Conservation (phyloP, 2,329 filamentous ascomycete genomes). For the Paraphaeosphaeria minitans region DNA sequence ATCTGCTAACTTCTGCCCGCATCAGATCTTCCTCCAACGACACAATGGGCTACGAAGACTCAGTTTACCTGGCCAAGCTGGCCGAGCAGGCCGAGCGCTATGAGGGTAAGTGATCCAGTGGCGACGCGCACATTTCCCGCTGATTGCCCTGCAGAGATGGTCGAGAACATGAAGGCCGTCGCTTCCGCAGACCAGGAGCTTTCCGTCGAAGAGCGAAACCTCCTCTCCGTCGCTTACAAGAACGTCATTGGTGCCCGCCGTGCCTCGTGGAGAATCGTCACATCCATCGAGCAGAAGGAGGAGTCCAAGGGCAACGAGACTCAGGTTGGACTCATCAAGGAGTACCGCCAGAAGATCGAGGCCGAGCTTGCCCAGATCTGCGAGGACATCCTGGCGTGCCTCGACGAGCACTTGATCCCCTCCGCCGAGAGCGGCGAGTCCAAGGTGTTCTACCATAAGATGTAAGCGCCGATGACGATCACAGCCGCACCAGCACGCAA, state of each 20-base stretch:
- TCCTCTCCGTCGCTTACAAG: slow-evolving; percentile 98
- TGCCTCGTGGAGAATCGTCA: slow-evolving; percentile 98
- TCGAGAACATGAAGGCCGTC: slow-evolving; percentile 99
- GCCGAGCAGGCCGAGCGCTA: slow-evolving; percentile 99
- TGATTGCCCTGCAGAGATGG: slow-evolving; percentile 75
- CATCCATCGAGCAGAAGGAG: slow-evolving; percentile 99
- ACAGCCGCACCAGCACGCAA: not conserved
- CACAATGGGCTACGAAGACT: slow-evolving; percentile 99
- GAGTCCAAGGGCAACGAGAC: slow-evolving; percentile 96
- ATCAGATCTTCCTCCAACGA: slow-evolving; percentile 31
- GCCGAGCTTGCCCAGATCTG: slow-evolving; percentile 95
- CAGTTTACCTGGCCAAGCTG: slow-evolving; percentile 99
- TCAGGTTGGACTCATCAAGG: slow-evolving; percentile 91
- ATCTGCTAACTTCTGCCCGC: slow-evolving; percentile 30
- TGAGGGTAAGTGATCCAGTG: slow-evolving; percentile 70
- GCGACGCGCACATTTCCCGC: slow-evolving; percentile 14
- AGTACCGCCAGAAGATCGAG: slow-evolving; percentile 99
- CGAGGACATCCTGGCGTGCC: slow-evolving; percentile 93
- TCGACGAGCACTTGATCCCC: slow-evolving; percentile 92
- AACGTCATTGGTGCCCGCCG: slow-evolving; percentile 96
- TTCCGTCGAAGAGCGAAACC: slow-evolving; percentile 92
- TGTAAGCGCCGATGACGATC: slow-evolving; percentile 60
- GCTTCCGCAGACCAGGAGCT: slow-evolving; percentile 75
- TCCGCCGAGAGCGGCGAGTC: slow-evolving; percentile 95
- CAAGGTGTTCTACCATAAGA: slow-evolving; percentile 99